Evolutionary conservation across 352 stramenopile species (phyloP).

Genomic region (Halophytophthora polymorphica): DNA sequence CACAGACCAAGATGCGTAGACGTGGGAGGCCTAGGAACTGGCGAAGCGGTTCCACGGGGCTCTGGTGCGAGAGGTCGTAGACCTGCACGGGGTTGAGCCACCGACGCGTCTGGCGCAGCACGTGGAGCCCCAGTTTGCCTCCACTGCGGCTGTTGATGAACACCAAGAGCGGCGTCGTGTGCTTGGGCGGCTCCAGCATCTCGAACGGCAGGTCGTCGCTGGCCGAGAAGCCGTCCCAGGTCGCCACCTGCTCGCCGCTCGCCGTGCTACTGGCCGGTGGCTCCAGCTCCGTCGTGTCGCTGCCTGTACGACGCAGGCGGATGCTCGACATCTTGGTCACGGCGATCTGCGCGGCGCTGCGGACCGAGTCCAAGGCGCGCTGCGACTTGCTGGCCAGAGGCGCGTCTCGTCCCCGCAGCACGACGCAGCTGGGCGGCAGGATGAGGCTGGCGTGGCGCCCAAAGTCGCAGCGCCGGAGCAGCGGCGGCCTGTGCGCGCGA

Average conservation of each 20-base stretch:
- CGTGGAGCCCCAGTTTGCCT: constrained; percentile 90
- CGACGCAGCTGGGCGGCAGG: constrained; percentile 55
- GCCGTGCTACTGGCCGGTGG: constrained; percentile 14
- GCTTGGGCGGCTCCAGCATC: constrained; percentile 41
- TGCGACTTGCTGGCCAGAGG: constrained; percentile 51
- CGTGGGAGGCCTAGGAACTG: constrained; percentile 88
- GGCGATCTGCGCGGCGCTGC: constrained; percentile 58
- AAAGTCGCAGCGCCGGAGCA: constrained; percentile 68
- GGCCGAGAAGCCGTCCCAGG: constrained; percentile 17
- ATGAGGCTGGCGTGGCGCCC: constrained; percentile 65
- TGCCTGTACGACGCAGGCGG: constrained; percentile 43
- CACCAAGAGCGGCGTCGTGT: constrained; percentile 69
- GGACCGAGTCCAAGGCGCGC: constrained; percentile 65
- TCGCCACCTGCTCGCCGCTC: constrained; percentile 9
- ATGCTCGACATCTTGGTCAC: constrained; percentile 76
- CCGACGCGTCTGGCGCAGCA: constrained; percentile 90
- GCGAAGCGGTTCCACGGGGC: constrained; percentile 87
- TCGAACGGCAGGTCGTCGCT: constrained; percentile 49
- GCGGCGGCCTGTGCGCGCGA: constrained; percentile 20
- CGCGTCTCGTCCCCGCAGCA: constrained; percentile 26
- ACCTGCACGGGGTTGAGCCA: constrained; percentile 96
- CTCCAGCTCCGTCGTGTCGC: constrained; percentile 5
- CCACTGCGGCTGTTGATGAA: constrained; percentile 96
- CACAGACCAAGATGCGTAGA: constrained; percentile 93
- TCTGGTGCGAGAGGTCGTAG: constrained; percentile 92